Percentiles rank a stretch among this genome's conserved stretches.
Conservation (phyloP, 2,329 filamentous ascomycete genomes). For the Ophiostoma tasmaniense region DNA sequence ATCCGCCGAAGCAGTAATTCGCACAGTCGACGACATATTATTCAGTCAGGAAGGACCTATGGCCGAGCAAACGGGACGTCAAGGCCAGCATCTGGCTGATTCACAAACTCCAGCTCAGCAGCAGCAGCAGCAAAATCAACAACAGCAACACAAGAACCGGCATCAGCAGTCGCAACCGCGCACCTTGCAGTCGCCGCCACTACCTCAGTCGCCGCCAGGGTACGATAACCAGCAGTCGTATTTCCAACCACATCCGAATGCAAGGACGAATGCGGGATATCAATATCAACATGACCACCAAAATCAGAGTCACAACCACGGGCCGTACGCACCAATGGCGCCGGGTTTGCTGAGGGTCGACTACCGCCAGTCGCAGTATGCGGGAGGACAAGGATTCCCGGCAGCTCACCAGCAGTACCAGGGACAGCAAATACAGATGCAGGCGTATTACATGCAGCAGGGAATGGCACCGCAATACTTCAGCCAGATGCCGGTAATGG, state of each 20-base stretch:
- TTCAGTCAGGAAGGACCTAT: background rate
- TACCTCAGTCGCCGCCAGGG: background rate
- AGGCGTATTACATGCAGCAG: background rate
- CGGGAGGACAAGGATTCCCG: background rate
- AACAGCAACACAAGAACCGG: background rate
- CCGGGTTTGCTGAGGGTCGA: background rate
- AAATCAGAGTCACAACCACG: background rate
- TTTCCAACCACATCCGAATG: background rate
- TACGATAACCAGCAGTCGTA: background rate
- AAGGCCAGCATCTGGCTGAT: background rate
- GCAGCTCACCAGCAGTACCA: background rate
- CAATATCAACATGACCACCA: background rate
- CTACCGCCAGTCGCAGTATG: background rate
- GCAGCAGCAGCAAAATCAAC: background rate
- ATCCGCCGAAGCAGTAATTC: no score
- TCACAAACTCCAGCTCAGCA: background rate
- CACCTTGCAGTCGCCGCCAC: background rate
- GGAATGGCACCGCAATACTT: background rate
- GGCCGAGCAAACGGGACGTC: background rate
- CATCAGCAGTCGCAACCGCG: background rate
- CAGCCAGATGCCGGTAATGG: background rate
- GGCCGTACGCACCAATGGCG: background rate
- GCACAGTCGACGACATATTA: no score
- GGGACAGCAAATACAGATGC: background rate
- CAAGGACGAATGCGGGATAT: no score